A percentile compares a stretch with the other conserved stretches of the same genome.
Conservation (phyloP, 495 filamentous ascomycete species). For the Xylaria scruposa region DNA sequence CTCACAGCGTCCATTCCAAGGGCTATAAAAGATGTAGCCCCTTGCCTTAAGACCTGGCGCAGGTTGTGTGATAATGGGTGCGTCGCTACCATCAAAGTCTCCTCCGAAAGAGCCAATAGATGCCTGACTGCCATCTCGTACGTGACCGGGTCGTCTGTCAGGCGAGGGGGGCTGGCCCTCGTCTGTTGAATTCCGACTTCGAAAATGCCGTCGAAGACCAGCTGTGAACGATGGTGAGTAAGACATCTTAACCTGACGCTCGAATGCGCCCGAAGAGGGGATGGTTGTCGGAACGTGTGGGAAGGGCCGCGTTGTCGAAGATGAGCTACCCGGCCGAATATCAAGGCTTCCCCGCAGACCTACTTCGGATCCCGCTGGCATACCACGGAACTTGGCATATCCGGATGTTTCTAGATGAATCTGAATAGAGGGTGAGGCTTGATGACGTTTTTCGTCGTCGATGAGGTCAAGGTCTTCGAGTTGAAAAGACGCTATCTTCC, state of each 20-base stretch:
- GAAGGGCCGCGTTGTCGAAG: conserved; percentile 35
- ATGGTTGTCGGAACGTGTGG: conserved; percentile 12
- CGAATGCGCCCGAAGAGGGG: conserved; percentile 46
- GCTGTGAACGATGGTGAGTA: conserved; percentile 53
- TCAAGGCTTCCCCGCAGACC: conserved; percentile 40
- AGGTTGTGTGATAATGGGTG: conserved; percentile 48
- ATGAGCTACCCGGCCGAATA: conserved; percentile 37
- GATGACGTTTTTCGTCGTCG: conserved; percentile 56
- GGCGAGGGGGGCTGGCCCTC: conserved; percentile 32
- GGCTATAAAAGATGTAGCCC: conserved; percentile 74
- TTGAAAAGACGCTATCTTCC: conserved; percentile 64
- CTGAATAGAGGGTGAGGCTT: conserved; percentile 47
- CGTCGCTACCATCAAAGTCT: conserved; percentile 38
- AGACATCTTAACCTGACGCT: conserved; percentile 58
- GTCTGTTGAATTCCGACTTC: conserved; percentile 34
- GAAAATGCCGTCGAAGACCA: conserved; percentile 50
- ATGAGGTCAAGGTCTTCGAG: conserved; percentile 64
- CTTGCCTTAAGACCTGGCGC: conserved; percentile 54
- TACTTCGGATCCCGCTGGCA: conserved; percentile 44
- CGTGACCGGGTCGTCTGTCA: conserved; percentile 34
- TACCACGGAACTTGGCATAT: conserved; percentile 56
- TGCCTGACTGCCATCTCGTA: conserved; percentile 42
- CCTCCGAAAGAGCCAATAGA: conserved; percentile 48
- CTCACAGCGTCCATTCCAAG: conserved; percentile 85
- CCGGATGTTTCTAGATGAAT: conserved; percentile 55